Evolutionary conservation across 176 grass and related monocot species (phyloP).

Genomic region (Secale cereale): DNA sequence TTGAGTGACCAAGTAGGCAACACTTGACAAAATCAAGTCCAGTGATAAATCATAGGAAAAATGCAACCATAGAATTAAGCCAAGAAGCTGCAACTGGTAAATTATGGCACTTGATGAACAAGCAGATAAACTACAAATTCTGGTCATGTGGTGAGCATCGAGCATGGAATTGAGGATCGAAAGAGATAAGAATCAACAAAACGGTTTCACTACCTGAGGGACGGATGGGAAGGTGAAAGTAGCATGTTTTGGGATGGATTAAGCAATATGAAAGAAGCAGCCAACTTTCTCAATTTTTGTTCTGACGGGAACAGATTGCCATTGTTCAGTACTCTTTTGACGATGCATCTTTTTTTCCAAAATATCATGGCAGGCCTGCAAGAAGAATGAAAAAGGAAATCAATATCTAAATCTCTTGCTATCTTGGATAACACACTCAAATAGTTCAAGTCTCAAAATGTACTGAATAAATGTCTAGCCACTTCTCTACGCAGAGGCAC

Average conservation of each 20-base stretch:
- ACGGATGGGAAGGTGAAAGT: background rate
- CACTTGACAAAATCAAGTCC: background rate
- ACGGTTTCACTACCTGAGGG: constrained; percentile 14
- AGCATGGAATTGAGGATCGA: background rate
- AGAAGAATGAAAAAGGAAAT: background rate
- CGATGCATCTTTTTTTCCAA: background rate
- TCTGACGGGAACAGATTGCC: constrained; percentile 24
- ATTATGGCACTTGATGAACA: background rate
- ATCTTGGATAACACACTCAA: too few species aligned
- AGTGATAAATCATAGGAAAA: background rate
- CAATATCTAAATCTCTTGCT: too few species aligned
- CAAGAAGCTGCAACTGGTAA: background rate
- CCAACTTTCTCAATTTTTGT: constrained; percentile 27
- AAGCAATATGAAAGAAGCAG: constrained; percentile 1
- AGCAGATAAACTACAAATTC: background rate
- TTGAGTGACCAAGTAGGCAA: background rate
- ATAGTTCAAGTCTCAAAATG: too few species aligned
- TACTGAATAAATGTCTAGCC: too few species aligned
- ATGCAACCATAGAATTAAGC: background rate
- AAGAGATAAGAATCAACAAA: background rate
- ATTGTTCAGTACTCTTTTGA: constrained; percentile 5
- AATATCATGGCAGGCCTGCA: background rate
- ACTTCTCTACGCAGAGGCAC: too few species aligned
- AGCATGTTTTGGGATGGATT: background rate
- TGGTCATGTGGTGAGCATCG: background rate